Base-by-base conservation (phyloP, 2,329 filamentous ascomycete genomes). In the Phialophora expanda region DNA sequence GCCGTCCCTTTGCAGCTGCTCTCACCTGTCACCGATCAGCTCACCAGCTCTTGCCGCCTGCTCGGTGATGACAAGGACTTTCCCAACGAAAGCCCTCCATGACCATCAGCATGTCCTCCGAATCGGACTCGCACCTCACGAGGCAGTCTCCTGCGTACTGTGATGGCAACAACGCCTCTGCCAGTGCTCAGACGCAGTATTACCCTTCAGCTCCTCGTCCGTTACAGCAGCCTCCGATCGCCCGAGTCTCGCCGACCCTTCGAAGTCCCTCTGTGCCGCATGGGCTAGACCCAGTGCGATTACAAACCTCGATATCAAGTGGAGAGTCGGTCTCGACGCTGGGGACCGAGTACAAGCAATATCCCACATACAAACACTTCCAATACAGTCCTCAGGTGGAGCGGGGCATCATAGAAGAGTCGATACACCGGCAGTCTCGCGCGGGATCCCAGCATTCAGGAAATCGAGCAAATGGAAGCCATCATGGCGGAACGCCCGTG, bases 231-330 rank as follows among this genome's bases (percentile, higher is more conserved):
- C 69, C 66, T n/a, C 55, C 56, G 30, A 48, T 61, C 2, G 65
- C 67, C 38, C 56, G 64, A 53, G 60, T 69, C 57, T 59, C 58
- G 55, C 67, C 64, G 11, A 60, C 41, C 53, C 41, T 55, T 28
- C 59, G 51, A 61, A 44, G n/a, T 14, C 56, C 54, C 14, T 51
- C 53, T 3, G n/a, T 28, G 5, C 24, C 65, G 22, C 65, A 46
- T 22, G 50, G 61, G 28, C 63, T 60, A 61, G 68, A 68, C 12
- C 56, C 51, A 11, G 65, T 56, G 48, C 65, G 69, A 56, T 50
- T 66, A 56, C 67, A 64, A 28, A 67, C 66, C 61, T 71, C 70
- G 2, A 57, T 70, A 22, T 73, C 71, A n/a, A 70, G 70, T 56
- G 66, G 59, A 12, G 67, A 65, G 53, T 73, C 71, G 3, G 69